Evolutionary conservation across 345 rosid genomes (phyloP).

Genomic region (Kandelia obovata): DNA sequence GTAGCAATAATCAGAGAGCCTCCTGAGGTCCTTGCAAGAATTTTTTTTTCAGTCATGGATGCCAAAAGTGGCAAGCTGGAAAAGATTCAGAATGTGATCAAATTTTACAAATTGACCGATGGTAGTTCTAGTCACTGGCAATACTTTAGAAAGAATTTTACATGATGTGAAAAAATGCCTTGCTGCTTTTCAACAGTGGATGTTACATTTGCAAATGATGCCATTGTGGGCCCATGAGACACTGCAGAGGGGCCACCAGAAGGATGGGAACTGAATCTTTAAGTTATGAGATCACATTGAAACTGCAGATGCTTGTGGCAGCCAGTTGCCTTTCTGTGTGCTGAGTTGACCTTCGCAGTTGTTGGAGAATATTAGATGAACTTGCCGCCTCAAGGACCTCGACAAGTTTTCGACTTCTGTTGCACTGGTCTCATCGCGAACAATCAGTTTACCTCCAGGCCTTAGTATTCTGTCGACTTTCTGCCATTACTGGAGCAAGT

Average conservation of each 20-base stretch:
- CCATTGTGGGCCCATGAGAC: not conserved
- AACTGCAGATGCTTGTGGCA: conserved; percentile 50
- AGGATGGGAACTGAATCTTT: not conserved
- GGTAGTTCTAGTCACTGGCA: not conserved
- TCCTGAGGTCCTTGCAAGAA: not conserved
- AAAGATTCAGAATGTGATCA: not conserved
- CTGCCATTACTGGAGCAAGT: conserved; percentile 75
- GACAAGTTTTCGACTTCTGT: conserved; percentile 73
- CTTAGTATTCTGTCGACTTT: conserved; percentile 81
- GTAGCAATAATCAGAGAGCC: not conserved
- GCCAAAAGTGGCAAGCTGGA: no score
- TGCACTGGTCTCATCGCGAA: conserved; percentile 57
- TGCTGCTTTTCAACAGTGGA: not conserved
- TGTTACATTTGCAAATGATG: conserved; percentile 1
- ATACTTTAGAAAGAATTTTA: not conserved
- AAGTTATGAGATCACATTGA: conserved; percentile 26
- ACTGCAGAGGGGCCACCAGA: not conserved
- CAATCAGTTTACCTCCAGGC: conserved; percentile 88
- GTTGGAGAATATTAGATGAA: conserved; percentile 67
- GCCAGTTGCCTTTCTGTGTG: conserved; percentile 89
- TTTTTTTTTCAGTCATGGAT: not conserved
- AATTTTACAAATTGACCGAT: not conserved
- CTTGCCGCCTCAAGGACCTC: conserved; percentile 81
- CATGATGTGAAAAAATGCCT: not conserved
- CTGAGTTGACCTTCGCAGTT: conserved; percentile 78